Percentiles rank a stretch among this genome's conserved stretches.
These are phyloP conservation scores for Talaromyces pinophilus DNA, from an alignment of 2,329 filamentous ascomycete genomes.

Conservation along the genomic window DNA sequence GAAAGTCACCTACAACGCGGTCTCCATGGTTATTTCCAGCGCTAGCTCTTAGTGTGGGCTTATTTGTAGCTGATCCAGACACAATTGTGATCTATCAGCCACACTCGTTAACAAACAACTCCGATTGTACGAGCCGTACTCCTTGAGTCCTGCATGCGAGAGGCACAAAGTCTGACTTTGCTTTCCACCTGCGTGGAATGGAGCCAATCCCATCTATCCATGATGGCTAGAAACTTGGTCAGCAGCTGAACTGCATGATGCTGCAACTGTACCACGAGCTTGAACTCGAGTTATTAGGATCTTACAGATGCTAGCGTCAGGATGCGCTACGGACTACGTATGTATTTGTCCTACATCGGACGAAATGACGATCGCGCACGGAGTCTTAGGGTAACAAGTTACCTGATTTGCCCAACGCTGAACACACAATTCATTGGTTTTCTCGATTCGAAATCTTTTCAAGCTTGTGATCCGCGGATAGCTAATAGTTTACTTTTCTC, in stretches of 20 bases:
- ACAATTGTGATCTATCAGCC: conserved; percentile 18
- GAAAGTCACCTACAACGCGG: background rate
- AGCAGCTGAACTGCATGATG: background rate
- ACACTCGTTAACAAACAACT: background rate
- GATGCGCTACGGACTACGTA: conserved; percentile 3
- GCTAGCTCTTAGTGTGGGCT: background rate
- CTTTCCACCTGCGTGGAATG: background rate
- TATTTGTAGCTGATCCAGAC: background rate
- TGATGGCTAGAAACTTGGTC: background rate
- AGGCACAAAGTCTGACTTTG: background rate
- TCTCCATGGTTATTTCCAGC: background rate
- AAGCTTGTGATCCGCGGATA: conserved; percentile 2
- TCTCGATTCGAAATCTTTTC: background rate
- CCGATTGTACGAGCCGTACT: background rate
- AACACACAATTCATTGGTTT: background rate
- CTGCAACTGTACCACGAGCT: background rate
- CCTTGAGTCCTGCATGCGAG: background rate
- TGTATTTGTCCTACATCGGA: background rate
- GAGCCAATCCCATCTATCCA: background rate
- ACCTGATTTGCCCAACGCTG: background rate
- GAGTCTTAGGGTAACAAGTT: background rate
- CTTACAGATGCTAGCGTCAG: background rate
- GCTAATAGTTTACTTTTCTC: conserved; percentile 5
- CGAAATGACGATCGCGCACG: background rate
- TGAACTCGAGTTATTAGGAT: background rate